Evolutionary conservation across 805 yeast species (phyloP).

Genomic region (Ogataea pignaliae): DNA sequence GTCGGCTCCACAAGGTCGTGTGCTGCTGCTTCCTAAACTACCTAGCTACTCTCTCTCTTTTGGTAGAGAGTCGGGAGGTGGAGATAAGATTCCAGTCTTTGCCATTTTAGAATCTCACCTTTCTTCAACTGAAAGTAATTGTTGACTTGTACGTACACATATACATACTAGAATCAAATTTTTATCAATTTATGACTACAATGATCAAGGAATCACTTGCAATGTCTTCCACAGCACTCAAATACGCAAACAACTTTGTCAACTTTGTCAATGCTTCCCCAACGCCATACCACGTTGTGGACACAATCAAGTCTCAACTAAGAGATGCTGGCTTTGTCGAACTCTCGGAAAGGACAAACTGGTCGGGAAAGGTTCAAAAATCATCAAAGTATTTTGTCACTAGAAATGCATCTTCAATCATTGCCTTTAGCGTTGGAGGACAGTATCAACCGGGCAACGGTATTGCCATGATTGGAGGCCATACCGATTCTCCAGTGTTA

Average conservation of each 20-base stretch:
- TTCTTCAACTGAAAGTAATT: too few relatives aligned
- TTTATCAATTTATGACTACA: background rate
- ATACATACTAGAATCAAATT: too few relatives aligned
- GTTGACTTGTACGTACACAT: too few relatives aligned
- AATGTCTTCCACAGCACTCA: conserved; percentile 18
- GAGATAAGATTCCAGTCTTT: too few relatives aligned
- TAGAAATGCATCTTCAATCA: conserved; percentile 81
- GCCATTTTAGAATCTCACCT: too few relatives aligned
- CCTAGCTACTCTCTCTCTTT: too few relatives aligned
- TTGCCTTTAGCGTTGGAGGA: conserved; percentile 81
- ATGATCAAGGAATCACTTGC: background rate
- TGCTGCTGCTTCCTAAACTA: too few relatives aligned
- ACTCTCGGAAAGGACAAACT: conserved; percentile 63
- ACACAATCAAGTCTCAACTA: conserved; percentile 53
- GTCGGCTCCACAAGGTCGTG: too few relatives aligned
- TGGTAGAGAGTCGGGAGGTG: too few relatives aligned
- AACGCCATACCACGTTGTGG: conserved; percentile 91
- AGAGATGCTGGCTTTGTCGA: conserved; percentile 64
- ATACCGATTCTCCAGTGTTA: conserved; percentile 90
- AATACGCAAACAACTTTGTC: conserved; percentile 58
- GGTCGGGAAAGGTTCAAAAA: conserved; percentile 53
- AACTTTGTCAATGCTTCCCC: conserved; percentile 81
- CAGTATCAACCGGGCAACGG: conserved; percentile 75
- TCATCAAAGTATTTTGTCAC: conserved; percentile 80
- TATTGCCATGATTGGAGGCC: conserved; percentile 88